Conservation (phyloP, 108 stramenopile genomes). For the Nitzschia sp. region DNA sequence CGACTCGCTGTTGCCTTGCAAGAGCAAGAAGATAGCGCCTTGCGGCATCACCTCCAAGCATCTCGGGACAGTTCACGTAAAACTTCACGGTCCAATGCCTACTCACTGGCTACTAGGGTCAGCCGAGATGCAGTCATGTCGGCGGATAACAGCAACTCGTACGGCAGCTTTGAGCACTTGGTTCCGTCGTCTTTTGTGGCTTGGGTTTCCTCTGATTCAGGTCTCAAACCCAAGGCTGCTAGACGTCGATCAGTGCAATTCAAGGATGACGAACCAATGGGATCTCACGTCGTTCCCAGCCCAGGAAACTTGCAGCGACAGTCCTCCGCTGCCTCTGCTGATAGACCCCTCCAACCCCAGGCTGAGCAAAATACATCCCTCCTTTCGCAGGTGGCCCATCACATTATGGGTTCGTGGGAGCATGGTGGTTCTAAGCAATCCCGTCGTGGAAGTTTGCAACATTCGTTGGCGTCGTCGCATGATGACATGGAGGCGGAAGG, state of each 20-base stretch:
- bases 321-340: slow-evolving; percentile 10
- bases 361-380: slow-evolving; percentile 32
- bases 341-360: slow-evolving; percentile 13
- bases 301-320: slow-evolving; percentile 10
- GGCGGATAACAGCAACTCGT: slow-evolving; percentile 3
- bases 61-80: not conserved
- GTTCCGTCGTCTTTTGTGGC: slow-evolving; percentile 6
- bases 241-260: slow-evolving; percentile 21
- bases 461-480: not conserved
- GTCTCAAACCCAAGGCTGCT: slow-evolving; percentile 1
- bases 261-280: slow-evolving; percentile 22
- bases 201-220: slow-evolving; percentile 6
- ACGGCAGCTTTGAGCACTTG: not conserved
- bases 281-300: not conserved
- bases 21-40: slow-evolving; percentile 12
- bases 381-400: slow-evolving; percentile 35
- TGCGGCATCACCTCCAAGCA: slow-evolving; percentile 1
- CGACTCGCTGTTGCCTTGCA: slow-evolving; percentile 29
- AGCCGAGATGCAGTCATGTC: not conserved
- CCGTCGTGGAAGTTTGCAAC: not conserved
- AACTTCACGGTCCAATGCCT: slow-evolving; percentile 28
- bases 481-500: slow-evolving; percentile 30
- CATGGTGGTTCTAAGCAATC: slow-evolving; percentile 3
- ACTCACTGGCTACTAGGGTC: not conserved
- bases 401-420: slow-evolving; percentile 31